Percentiles rank a stretch among this genome's conserved stretches.
Conservation (phyloP, 2,329 filamentous ascomycete species). For the Sphaerulina populicola region DNA sequence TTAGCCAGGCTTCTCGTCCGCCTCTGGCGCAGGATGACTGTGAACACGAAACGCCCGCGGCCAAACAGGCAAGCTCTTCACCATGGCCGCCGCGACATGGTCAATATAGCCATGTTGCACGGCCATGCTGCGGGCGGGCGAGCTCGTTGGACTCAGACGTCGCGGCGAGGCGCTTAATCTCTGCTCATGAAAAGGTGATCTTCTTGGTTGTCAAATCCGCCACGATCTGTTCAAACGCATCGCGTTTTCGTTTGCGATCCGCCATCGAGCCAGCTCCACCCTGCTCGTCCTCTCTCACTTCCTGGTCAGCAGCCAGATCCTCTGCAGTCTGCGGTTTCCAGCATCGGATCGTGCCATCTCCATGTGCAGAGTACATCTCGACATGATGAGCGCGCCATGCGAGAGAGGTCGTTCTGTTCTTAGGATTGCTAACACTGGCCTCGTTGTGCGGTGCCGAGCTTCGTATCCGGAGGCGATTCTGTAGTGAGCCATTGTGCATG, state of each 20-base stretch:
- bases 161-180: neutral
- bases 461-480: conserved; percentile 62
- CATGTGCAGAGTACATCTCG: conserved; percentile 72
- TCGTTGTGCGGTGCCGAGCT: conserved; percentile 27
- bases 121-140: too few species aligned
- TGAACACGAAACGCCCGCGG: too few species aligned
- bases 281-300: conserved; percentile 37
- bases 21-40: too few species aligned
- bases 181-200: conserved; percentile 46
- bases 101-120: too few species aligned
- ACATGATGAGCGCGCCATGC: conserved; percentile 65
- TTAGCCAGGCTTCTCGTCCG: too few species aligned
- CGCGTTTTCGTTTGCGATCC: conserved; percentile 59
- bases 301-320: conserved; percentile 37
- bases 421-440: conserved; percentile 25
- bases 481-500: conserved; percentile 64
- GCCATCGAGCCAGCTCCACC: conserved; percentile 36
- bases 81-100: too few species aligned
- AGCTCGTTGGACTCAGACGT: too few species aligned
- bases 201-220: conserved; percentile 64
- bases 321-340: conserved; percentile 60
- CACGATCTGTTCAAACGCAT: conserved; percentile 72
- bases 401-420: conserved; percentile 60
- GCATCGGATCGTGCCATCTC: conserved; percentile 71
- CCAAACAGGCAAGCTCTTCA: too few species aligned